These are phyloP conservation scores for Drosera capensis DNA, from an alignment of 148 eudicot genomes.

Conservation along the genomic window DNA sequence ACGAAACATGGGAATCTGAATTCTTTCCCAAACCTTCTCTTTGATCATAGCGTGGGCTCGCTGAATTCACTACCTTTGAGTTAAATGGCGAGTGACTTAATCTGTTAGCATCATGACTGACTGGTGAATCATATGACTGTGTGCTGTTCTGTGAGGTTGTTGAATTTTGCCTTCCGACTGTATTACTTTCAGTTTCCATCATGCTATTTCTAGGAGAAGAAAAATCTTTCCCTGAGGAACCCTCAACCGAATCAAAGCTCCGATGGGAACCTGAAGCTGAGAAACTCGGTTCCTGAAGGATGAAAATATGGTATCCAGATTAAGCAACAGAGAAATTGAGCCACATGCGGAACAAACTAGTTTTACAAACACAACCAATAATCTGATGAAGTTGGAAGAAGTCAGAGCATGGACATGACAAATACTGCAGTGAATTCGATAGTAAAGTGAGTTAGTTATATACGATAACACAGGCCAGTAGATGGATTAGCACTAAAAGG, in stretches of 20 bases:
- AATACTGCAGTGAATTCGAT: too few relatives aligned
- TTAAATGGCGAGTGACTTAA: conserved; percentile 18
- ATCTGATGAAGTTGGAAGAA: neutral
- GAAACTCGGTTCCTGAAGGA: conserved; percentile 44
- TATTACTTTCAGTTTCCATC: conserved; percentile 13
- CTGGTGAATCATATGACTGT: conserved; percentile 12
- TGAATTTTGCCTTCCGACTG: conserved; percentile 26
- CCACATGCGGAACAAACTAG: neutral
- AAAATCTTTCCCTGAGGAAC: conserved; percentile 28
- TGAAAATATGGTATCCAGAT: neutral
- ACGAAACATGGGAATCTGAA: conserved; percentile 14
- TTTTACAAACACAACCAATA: neutral
- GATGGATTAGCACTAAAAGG: too few relatives aligned
- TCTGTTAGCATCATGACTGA: conserved; percentile 15
- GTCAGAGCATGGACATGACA: too few relatives aligned
- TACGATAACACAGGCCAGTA: too few relatives aligned
- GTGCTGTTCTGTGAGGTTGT: conserved; percentile 20
- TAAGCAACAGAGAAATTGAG: neutral
- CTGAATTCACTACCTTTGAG: conserved; percentile 17
- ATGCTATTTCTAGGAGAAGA: conserved; percentile 17
- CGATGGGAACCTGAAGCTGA: conserved; percentile 35
- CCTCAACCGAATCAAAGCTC: conserved; percentile 38
- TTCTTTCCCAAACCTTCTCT: conserved; percentile 16
- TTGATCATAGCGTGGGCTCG: conserved; percentile 10
- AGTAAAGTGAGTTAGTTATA: too few relatives aligned